These are phyloP conservation scores for Aspergillus udagawae DNA, from an alignment of 2,329 filamentous ascomycete genomes.

Conservation along the genomic window DNA sequence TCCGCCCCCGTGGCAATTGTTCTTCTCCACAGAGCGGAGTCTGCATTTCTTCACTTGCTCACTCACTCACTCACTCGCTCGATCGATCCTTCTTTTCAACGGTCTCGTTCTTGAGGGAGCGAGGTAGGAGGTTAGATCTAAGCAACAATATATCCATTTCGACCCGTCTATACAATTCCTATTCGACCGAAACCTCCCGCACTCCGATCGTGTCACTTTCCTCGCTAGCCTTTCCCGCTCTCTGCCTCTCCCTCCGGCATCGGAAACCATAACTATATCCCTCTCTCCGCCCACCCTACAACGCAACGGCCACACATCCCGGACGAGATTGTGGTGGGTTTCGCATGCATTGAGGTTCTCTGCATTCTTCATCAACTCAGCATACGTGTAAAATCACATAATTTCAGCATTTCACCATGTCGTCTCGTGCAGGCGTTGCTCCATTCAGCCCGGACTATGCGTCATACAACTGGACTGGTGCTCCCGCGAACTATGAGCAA, in stretches of 20 bases:
- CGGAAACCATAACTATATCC: neutral
- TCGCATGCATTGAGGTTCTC: neutral
- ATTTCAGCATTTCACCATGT: constrained; percentile 18
- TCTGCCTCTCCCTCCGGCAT: neutral
- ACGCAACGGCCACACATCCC: neutral
- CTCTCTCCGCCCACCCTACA: constrained; percentile 2
- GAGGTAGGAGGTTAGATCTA: neutral
- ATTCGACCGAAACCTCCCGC: neutral
- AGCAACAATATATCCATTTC: neutral
- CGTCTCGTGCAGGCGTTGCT: constrained; percentile 13
- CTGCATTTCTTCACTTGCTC: constrained; percentile 7
- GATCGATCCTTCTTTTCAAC: constrained; percentile 1
- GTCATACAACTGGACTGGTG: constrained; percentile 48
- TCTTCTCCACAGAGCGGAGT: constrained; percentile 25
- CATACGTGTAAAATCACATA: neutral
- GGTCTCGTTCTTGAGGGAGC: constrained; percentile 1
- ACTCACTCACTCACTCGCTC: neutral
- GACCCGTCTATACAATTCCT: neutral
- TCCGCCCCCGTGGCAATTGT: constrained; percentile 16
- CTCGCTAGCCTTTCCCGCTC: neutral
- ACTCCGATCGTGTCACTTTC: neutral
- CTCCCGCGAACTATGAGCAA: constrained; percentile 40
- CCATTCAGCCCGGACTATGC: constrained; percentile 42
- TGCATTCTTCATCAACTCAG: neutral
- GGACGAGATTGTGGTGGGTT: constrained; percentile 1